Evolutionary conservation across 129 eudicot genomes (phyloP), one percentile per base, ranked within the genome.

Genomic region (Mikania micrantha): DNA sequence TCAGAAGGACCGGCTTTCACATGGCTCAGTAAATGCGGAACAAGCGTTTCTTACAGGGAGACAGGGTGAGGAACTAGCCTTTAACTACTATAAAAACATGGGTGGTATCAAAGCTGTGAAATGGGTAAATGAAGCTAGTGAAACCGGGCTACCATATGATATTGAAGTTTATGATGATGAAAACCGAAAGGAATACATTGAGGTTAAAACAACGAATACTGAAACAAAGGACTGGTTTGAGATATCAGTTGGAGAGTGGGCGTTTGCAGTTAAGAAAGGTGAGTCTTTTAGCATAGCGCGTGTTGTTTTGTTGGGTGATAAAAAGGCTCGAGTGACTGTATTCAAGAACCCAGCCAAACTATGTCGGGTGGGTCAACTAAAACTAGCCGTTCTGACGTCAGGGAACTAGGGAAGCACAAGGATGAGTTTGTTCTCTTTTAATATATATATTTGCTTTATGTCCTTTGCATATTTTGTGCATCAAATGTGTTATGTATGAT

Each of bases 131-230:
- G 81, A 88, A 79, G 69, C 47, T 42, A 64, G 64, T 0, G 98
- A 88, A 71, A 88, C 79, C 0, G 98, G 98, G 41, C 74, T 86
- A 24, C 98, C 98, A 8, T 93, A 84, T 50, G 98, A 93, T 71
- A 78, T 93, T 62, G 62, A 81, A 16, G 29, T 88, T 5, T 83
- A 77, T 32, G 85, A 76, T 17, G 73, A 82, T 4, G 83, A 75
- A 32, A 69, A 34, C 15, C 65, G 67, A 12, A 77, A 54, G 67
- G 91, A 88, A 77, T 93, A 78, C 64, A 74, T 93, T 5, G 98
- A 93, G 77, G 98, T 93, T 5, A 93, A 93, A 81, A 89, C 98
- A 9, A 88, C 98, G 2, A 81, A 62, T 75, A 76, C 80, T 40
- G 78, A 64, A 25, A 72, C 61, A 41, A 93, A 86, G 81, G 90